phyloP scores from a whole-genome alignment of 345 rosid species.

The Lumnitzera racemosa region DNA sequence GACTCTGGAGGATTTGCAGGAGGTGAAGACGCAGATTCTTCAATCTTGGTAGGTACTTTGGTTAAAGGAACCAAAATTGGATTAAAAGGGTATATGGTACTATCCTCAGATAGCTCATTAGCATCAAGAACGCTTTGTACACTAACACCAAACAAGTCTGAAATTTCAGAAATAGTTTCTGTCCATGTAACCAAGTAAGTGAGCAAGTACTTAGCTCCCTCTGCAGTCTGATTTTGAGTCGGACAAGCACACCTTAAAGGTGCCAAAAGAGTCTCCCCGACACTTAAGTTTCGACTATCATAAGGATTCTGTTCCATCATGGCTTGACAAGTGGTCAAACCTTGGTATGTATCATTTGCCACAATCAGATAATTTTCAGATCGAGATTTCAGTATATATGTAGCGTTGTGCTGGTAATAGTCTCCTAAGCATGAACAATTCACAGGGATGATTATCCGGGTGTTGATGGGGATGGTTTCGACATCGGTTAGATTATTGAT shows the following conservation, averaged over 20 bases:
- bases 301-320: constrained; percentile 54
- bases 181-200: constrained; percentile 39
- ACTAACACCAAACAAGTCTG: constrained; percentile 32
- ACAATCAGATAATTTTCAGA: constrained; percentile 38
- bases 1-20: constrained; percentile 15
- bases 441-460: constrained; percentile 44
- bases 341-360: constrained; percentile 80
- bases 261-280: constrained; percentile 23
- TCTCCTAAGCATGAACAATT: constrained; percentile 50
- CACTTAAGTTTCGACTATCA: constrained; percentile 12
- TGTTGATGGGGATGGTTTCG: constrained; percentile 20
- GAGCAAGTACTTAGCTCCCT: constrained; percentile 48
- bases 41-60: constrained; percentile 30
- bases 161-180: constrained; percentile 38
- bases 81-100: constrained; percentile 43
- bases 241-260: constrained; percentile 92
- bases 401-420: constrained; percentile 65
- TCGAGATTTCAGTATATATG: constrained; percentile 18
- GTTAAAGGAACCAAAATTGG: constrained; percentile 64
- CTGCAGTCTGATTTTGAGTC: constrained; percentile 40
- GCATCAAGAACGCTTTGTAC: constrained; percentile 34
- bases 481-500: constrained; percentile 42
- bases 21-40: constrained; percentile 2
- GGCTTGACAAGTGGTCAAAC: constrained; percentile 86
- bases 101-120: constrained; percentile 24